Percentiles rank a stretch among this genome's conserved stretches.
phyloP scores from a whole-genome alignment of 129 eudicot genomes.

The Artemisia tridentata region DNA sequence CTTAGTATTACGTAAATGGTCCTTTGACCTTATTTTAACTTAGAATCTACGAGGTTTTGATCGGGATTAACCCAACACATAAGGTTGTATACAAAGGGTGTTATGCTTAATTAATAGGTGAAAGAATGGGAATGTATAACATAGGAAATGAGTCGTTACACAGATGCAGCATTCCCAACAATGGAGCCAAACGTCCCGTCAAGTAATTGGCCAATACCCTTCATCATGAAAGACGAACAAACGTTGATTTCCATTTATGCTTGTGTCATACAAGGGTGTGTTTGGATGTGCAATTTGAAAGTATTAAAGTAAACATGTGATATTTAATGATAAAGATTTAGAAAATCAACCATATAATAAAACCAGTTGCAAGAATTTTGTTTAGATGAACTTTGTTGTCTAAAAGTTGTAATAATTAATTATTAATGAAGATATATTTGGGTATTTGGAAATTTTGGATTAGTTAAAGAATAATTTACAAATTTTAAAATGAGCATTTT shows the following conservation, averaged over 20 bases:
- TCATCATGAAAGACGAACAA: constrained; percentile 18
- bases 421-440: not conserved
- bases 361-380: not conserved
- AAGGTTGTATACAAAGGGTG: not conserved
- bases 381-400: not conserved
- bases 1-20: no score
- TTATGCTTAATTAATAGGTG: not conserved
- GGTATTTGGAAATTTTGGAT: not conserved
- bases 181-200: constrained; percentile 78
- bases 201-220: constrained; percentile 87
- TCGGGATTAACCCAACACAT: no score
- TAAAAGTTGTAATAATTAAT: no score
- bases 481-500: no score
- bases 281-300: not conserved
- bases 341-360: not conserved
- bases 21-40: no score
- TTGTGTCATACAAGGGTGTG: not conserved
- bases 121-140: not conserved
- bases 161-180: constrained; percentile 83
- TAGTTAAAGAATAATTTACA: no score
- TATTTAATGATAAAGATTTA: not conserved
- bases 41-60: no score
- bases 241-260: not conserved
- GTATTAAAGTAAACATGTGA: not conserved
- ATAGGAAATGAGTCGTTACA: constrained; percentile 44